Percentiles rank a stretch among this genome's conserved stretches.
Conservation (phyloP, 495 filamentous ascomycete species). For the Aspergillus saccharolyticus region DNA sequence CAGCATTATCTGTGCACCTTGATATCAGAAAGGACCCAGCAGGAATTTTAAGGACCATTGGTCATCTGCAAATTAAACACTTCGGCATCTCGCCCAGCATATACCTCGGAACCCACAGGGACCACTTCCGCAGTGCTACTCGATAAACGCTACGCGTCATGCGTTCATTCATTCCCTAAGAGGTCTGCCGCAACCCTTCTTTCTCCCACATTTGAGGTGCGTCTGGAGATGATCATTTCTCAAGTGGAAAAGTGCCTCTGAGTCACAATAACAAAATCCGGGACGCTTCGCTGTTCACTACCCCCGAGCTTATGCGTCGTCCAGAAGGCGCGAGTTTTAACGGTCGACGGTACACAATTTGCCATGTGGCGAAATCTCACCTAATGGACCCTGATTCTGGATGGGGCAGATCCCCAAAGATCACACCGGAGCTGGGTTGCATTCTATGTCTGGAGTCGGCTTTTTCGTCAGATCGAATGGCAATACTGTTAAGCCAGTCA, state of each 20-base stretch:
- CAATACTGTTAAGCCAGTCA: background rate
- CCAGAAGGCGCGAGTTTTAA: background rate
- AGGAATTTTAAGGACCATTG: background rate
- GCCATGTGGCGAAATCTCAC: background rate
- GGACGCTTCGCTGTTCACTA: no score
- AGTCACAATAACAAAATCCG: background rate
- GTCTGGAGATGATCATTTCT: background rate
- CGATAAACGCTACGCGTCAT: slow-evolving; percentile 10
- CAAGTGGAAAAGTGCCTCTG: background rate
- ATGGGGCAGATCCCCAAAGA: background rate
- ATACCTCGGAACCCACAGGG: slow-evolving; percentile 5
- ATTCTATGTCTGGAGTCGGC: background rate
- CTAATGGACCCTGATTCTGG: slow-evolving; percentile 2
- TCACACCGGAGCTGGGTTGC: background rate
- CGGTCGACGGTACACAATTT: background rate
- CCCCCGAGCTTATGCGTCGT: background rate
- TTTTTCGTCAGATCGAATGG: background rate
- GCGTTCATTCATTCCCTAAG: background rate
- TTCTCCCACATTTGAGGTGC: background rate
- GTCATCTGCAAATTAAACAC: background rate
- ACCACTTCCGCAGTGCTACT: slow-evolving; percentile 3
- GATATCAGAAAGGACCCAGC: no score
- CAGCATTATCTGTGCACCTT: background rate
- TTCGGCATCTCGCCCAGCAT: background rate
- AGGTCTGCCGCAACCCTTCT: background rate